Conservation (phyloP, 345 rosid species). For the Eucalyptus erythrocorys region DNA sequence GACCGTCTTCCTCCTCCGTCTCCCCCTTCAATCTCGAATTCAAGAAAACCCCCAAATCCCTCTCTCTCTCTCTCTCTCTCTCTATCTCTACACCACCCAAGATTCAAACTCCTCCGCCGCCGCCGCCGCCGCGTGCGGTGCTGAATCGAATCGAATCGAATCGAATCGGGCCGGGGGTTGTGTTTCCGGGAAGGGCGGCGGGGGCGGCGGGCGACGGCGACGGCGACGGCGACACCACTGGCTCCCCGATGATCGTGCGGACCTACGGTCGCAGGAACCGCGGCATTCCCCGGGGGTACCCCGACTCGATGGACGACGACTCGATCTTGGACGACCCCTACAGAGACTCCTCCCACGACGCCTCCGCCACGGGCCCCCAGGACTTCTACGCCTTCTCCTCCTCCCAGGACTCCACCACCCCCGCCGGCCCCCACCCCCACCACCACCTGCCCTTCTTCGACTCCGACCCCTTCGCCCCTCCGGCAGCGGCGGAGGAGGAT, state of each 20-base stretch:
- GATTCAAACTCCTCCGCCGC: neutral
- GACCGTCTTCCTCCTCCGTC: neutral
- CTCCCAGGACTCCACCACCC: slow-evolving; percentile 26
- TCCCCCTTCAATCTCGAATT: neutral
- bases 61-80: neutral
- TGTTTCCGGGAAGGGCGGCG: neutral
- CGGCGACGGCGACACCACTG: neutral
- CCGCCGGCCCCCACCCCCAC: no score
- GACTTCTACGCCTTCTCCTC: slow-evolving; percentile 46
- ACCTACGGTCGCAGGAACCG: slow-evolving; percentile 91
- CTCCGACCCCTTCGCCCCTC: neutral
- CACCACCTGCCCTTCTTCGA: slow-evolving; percentile 14
- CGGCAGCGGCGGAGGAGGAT: neutral
- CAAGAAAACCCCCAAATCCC: neutral
- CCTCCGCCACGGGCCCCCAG: neutral
- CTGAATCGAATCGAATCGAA: neutral
- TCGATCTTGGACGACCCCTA: slow-evolving; percentile 23
- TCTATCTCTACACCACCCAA: neutral
- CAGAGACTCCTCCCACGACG: slow-evolving; percentile 35
- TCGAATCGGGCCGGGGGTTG: neutral
- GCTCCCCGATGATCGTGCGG: slow-evolving; percentile 54
- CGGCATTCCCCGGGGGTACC: slow-evolving; percentile 25
- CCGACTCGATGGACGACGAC: slow-evolving; percentile 36
- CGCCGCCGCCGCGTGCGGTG: neutral
- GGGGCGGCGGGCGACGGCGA: neutral